phyloP scores from a whole-genome alignment of 225 moss, liverwort and hornwort genomes.

The Polytrichum formosum region DNA sequence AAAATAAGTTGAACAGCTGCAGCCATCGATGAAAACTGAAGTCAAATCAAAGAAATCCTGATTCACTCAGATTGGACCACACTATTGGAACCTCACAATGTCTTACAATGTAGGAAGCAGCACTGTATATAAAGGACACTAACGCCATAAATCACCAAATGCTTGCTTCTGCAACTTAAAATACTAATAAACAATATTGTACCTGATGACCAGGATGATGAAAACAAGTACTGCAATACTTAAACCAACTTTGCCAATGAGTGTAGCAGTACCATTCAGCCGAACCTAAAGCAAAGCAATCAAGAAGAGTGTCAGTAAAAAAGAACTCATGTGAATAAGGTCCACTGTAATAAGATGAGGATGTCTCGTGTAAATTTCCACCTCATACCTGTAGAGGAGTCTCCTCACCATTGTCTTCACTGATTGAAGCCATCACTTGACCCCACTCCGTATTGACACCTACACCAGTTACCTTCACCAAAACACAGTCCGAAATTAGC shows the following conservation, averaged over 20 bases:
- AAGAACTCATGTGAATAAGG: too few relatives aligned
- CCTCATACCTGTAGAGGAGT: conserved; percentile 82
- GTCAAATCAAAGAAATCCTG: too few relatives aligned
- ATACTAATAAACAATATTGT: conserved; percentile 1
- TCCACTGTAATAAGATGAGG: too few relatives aligned
- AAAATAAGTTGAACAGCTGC: too few relatives aligned
- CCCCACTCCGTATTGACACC: conserved; percentile 92
- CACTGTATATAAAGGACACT: too few relatives aligned
- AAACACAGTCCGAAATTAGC: background rate
- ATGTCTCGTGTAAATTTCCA: too few relatives aligned
- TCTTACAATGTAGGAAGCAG: too few relatives aligned
- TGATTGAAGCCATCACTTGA: conserved; percentile 87
- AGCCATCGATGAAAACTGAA: too few relatives aligned
- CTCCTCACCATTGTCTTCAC: conserved; percentile 95
- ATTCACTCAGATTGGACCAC: too few relatives aligned
- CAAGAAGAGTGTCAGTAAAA: background rate
- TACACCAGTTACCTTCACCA: conserved; percentile 74
- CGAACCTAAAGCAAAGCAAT: conserved; percentile 57
- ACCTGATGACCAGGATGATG: conserved; percentile 72
- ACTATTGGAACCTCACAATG: too few relatives aligned
- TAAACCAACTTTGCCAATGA: conserved; percentile 90
- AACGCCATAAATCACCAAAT: too few relatives aligned
- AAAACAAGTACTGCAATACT: conserved; percentile 73
- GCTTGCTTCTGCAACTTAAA: too few relatives aligned
- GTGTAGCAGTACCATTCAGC: conserved; percentile 90